Evolutionary conservation across 345 rosid species (phyloP), one percentile per base, ranked within the genome.

Genomic region (Gossypium thurberi): DNA sequence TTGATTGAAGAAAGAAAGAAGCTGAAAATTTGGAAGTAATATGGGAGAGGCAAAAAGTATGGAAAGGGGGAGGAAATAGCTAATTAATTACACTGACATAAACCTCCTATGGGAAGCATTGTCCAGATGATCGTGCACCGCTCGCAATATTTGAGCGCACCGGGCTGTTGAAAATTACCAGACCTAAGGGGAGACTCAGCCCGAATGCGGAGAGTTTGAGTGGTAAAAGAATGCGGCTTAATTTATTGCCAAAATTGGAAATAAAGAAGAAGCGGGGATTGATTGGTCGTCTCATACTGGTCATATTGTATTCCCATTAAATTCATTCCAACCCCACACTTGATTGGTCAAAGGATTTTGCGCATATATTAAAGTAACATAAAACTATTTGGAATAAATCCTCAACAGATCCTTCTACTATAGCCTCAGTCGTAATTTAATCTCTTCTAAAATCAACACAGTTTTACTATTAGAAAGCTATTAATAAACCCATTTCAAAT

Each of bases 161-260:
- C 37, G 6, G 37, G 37, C 37, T 28, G 37, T 33, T 33, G 40
- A 33, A 33, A 33, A 33, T 33, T 33, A 33, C 5, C 40, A 33
- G 40, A 33, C 40, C 40, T 33, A 5, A 33, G 40, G 40, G 40
- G 40, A 6, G 40, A 33, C 40, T 5, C 40, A 5, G 40, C 6
- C 40, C 40, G 6, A 33, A 33, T 33, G 40, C 7, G 40, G 40
- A 5, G 1, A 1, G 40, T 33, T 33, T 8, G 13, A 50, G 21
- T 50, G 79, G 81, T 83, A 80, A 83, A 78, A 62, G 81, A 78
- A 62, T 2, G 80, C 79, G 82, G 80, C 84, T 37, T 2, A 76
- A 60, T 68, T 46, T 44, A 53, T 75, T 60, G 78, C 44, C 18
- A 20, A 71, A 43, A 6, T 28, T 5, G 56, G 61, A 56, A 69